phyloP scores from a whole-genome alignment of 2,329 filamentous ascomycete genomes.

The Nannizziopsis barbatae region DNA sequence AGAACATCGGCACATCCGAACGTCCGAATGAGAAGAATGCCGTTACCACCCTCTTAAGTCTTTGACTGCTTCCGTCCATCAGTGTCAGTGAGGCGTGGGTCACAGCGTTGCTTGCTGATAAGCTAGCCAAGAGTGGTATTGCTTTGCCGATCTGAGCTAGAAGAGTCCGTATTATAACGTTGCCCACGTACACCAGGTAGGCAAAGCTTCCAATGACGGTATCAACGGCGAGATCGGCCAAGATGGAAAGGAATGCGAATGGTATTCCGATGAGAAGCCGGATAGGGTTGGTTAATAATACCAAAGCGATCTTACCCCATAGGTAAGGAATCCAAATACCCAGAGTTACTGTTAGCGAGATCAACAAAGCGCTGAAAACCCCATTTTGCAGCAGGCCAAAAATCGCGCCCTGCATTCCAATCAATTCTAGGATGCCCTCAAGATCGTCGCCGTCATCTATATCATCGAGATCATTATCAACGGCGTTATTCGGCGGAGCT shows the following conservation, averaged over 20 bases:
- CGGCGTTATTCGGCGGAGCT: conserved; percentile 48
- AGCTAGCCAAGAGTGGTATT: conserved; percentile 28
- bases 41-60: conserved; percentile 29
- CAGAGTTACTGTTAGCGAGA: conserved; percentile 72
- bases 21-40: conserved; percentile 35
- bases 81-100: conserved; percentile 33
- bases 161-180: conserved; percentile 24
- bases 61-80: conserved; percentile 32
- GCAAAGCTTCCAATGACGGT: conserved; percentile 55
- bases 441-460: conserved; percentile 74
- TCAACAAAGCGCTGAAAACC: conserved; percentile 82
- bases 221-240: conserved; percentile 73
- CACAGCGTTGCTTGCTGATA: conserved; percentile 27
- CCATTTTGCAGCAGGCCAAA: conserved; percentile 86
- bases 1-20: conserved; percentile 64
- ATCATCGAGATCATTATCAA: conserved; percentile 55
- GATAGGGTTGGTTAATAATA: conserved; percentile 67
- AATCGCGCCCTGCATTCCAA: conserved; percentile 90
- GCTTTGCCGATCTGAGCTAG: conserved; percentile 27
- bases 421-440: conserved; percentile 88
- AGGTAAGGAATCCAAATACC: conserved; percentile 90
- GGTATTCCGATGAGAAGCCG: conserved; percentile 56
- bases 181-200: conserved; percentile 34
- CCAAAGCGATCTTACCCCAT: conserved; percentile 71
- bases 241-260: conserved; percentile 57